These are phyloP conservation scores for Kodamaea sagamina DNA, from an alignment of 805 yeast species.

Conservation along the genomic window DNA sequence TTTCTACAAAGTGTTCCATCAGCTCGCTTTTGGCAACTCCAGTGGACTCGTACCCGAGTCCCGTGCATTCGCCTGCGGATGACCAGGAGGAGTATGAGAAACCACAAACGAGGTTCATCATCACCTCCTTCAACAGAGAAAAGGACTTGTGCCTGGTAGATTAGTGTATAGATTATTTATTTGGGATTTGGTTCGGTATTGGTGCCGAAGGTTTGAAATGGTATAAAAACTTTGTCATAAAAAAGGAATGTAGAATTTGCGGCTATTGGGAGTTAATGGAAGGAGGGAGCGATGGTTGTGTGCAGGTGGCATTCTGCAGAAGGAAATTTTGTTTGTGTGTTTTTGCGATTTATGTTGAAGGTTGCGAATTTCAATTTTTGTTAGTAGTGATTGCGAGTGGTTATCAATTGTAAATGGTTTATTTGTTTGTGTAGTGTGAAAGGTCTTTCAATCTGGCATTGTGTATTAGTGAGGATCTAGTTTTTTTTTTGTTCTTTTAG, in stretches of 20 bases:
- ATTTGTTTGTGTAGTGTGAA: too few relatives aligned
- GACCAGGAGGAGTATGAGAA: constrained; percentile 20
- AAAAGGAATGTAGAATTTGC: constrained; percentile 9
- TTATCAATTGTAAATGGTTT: too few relatives aligned
- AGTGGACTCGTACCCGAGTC: constrained; percentile 36
- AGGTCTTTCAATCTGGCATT: too few relatives aligned
- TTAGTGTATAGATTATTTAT: constrained; percentile 7
- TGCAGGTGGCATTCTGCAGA: too few relatives aligned
- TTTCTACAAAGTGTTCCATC: constrained; percentile 15
- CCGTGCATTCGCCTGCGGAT: constrained; percentile 29
- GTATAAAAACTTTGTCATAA: background rate
- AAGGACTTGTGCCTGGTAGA: constrained; percentile 28
- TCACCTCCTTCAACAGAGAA: constrained; percentile 35
- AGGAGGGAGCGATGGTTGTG: constrained; percentile 13
- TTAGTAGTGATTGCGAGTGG: too few relatives aligned
- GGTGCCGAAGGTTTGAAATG: background rate
- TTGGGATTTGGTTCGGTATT: constrained; percentile 7
- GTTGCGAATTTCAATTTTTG: too few relatives aligned
- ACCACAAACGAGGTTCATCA: constrained; percentile 26
- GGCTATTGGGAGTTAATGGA: constrained; percentile 13
- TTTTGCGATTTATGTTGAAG: too few relatives aligned
- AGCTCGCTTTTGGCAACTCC: constrained; percentile 18
- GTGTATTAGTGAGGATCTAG: too few relatives aligned
- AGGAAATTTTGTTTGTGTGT: too few relatives aligned
- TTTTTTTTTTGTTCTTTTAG: too few relatives aligned